These are phyloP conservation scores for Chaetoscypha palmicola DNA, from an alignment of 2,329 filamentous ascomycete genomes.

Conservation along the genomic window DNA sequence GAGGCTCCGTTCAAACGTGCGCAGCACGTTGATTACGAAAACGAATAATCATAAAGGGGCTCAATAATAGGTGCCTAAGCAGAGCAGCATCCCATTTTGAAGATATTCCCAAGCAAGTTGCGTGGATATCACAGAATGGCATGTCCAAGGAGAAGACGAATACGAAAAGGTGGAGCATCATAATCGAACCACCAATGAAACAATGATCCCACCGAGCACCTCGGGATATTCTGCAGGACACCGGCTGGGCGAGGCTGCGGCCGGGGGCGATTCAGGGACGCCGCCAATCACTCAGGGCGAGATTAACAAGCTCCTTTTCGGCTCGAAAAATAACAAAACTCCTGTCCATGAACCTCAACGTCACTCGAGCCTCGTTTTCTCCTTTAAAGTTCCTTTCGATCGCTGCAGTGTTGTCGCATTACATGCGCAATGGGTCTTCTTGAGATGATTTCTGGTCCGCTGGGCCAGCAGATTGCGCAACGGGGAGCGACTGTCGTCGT, in stretches of 20 bases:
- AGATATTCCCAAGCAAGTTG: background rate
- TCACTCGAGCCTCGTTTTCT: too few species aligned
- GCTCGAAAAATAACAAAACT: background rate
- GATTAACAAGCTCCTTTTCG: background rate
- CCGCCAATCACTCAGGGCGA: background rate
- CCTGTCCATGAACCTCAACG: background rate
- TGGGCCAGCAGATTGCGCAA: conserved; percentile 26
- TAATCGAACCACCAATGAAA: background rate
- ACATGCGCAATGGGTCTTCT: conserved; percentile 26
- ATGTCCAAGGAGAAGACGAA: background rate
- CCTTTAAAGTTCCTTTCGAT: too few species aligned
- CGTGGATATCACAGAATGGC: too few species aligned
- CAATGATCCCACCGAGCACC: background rate
- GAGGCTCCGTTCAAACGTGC: too few species aligned
- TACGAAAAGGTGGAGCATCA: background rate
- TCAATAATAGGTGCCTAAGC: background rate
- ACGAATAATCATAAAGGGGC: too few species aligned
- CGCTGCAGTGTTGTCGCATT: too few species aligned
- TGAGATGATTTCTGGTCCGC: conserved; percentile 23
- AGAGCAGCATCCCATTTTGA: background rate
- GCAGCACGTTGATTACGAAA: too few species aligned
- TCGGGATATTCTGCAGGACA: too few species aligned
- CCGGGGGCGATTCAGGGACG: too few species aligned
- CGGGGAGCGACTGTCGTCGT: conserved; percentile 24
- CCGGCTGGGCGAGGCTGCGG: too few species aligned